These are phyloP conservation scores for Kalanchoe fedtschenkoi DNA, from an alignment of 164 flowering plant species.

Conservation along the genomic window DNA sequence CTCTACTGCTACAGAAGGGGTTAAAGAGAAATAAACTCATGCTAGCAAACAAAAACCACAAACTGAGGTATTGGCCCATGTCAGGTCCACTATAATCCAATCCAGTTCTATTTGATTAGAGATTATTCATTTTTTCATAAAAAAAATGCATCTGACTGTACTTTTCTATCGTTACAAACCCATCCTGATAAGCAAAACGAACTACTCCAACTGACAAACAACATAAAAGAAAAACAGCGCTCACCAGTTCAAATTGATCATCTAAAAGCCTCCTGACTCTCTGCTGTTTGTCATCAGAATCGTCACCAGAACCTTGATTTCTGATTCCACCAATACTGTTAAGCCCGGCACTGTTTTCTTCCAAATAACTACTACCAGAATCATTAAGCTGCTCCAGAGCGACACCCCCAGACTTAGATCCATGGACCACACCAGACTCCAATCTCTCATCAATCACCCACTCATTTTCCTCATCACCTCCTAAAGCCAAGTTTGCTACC, in stretches of 20 bases:
- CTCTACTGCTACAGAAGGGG: too few relatives aligned
- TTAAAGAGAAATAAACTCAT: too few relatives aligned
- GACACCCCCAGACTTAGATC: neutral
- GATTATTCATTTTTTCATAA: neutral
- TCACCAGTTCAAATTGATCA: constrained; percentile 5
- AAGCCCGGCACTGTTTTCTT: neutral
- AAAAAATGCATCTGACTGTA: neutral
- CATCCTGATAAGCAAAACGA: neutral
- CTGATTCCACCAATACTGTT: neutral
- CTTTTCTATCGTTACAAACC: neutral
- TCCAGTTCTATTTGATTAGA: neutral
- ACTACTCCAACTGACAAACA: neutral
- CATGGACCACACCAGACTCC: constrained; percentile 6
- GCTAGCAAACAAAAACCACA: too few relatives aligned
- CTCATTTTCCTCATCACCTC: constrained; percentile 16
- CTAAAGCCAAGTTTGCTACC: constrained; percentile 47
- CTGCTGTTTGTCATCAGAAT: constrained; percentile 3
- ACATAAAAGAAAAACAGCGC: neutral
- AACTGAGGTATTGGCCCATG: too few relatives aligned
- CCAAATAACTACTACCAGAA: neutral
- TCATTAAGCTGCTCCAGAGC: neutral
- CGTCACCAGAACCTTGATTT: neutral
- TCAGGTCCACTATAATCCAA: neutral
- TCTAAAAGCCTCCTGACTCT: constrained; percentile 1
- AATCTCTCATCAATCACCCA: constrained; percentile 11